Evolutionary conservation across 2,329 filamentous ascomycete genomes (phyloP).

Genomic region (Fusarium sp.): DNA sequence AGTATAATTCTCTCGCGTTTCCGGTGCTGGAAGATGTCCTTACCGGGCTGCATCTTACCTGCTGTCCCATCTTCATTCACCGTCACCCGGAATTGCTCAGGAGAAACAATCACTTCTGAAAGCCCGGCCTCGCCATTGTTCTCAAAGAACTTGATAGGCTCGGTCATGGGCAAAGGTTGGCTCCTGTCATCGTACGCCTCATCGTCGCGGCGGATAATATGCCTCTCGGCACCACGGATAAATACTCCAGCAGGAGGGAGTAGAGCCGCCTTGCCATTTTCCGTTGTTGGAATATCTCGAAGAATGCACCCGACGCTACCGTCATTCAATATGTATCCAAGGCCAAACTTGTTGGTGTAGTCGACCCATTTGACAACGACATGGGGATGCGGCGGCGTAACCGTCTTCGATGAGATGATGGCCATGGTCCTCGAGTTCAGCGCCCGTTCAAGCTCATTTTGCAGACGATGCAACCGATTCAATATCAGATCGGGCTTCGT

Average conservation of each 20-base stretch:
- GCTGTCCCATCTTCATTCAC: slow-evolving; percentile 66
- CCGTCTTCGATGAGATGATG: slow-evolving; percentile 63
- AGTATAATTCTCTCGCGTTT: slow-evolving; percentile 72
- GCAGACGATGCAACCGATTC: slow-evolving; percentile 63
- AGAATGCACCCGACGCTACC: slow-evolving; percentile 80
- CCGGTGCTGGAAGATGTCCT: slow-evolving; percentile 70
- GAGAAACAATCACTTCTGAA: slow-evolving; percentile 69
- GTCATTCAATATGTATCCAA: slow-evolving; percentile 85
- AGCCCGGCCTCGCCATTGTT: slow-evolving; percentile 73
- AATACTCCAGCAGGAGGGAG: slow-evolving; percentile 77
- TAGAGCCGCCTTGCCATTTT: slow-evolving; percentile 59
- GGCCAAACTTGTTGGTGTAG: slow-evolving; percentile 86
- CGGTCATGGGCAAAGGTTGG: slow-evolving; percentile 71
- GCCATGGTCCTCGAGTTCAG: slow-evolving; percentile 71
- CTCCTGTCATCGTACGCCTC: slow-evolving; percentile 63
- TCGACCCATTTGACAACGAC: slow-evolving; percentile 85
- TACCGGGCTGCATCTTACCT: slow-evolving; percentile 69
- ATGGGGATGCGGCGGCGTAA: slow-evolving; percentile 65
- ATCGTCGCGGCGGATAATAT: slow-evolving; percentile 70
- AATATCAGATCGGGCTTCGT: slow-evolving; percentile 68
- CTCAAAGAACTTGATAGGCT: slow-evolving; percentile 75
- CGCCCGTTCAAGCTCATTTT: slow-evolving; percentile 68
- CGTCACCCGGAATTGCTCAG: slow-evolving; percentile 66
- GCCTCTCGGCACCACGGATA: slow-evolving; percentile 74
- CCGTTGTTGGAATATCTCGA: slow-evolving; percentile 62